These are phyloP conservation scores for Jamesozyma rosinii DNA, from an alignment of 805 yeast genomes.

Conservation along the genomic window DNA sequence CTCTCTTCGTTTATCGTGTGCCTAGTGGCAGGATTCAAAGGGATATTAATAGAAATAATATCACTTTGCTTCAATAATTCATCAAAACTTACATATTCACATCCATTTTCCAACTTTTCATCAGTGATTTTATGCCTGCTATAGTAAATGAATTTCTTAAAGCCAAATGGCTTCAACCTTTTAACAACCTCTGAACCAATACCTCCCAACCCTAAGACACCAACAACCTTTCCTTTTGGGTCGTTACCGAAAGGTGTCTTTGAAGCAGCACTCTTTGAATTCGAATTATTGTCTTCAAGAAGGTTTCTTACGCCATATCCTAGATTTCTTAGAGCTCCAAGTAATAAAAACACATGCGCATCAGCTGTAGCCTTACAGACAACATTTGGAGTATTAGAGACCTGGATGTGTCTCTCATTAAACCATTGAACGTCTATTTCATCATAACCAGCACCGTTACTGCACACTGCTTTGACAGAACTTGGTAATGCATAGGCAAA, in stretches of 20 bases:
- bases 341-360: slow-evolving; percentile 52
- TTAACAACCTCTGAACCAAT: slow-evolving; percentile 75
- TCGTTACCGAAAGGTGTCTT: slow-evolving; percentile 62
- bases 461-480: slow-evolving; percentile 44
- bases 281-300: slow-evolving; percentile 35
- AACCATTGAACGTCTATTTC: slow-evolving; percentile 53
- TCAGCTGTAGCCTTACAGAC: slow-evolving; percentile 69
- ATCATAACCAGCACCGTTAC: slow-evolving; percentile 71
- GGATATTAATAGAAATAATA: slow-evolving; percentile 65
- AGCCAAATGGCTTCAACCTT: slow-evolving; percentile 69
- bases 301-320: slow-evolving; percentile 48
- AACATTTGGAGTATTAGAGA: slow-evolving; percentile 57
- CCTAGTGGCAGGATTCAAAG: slow-evolving; percentile 61
- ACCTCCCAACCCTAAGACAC: slow-evolving; percentile 83
- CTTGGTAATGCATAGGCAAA: slow-evolving; percentile 46
- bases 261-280: slow-evolving; percentile 50
- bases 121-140: slow-evolving; percentile 49
- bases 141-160: slow-evolving; percentile 58
- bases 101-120: slow-evolving; percentile 56
- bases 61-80: slow-evolving; percentile 57
- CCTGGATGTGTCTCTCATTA: slow-evolving; percentile 44
- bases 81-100: slow-evolving; percentile 64
- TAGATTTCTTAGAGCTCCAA: slow-evolving; percentile 61
- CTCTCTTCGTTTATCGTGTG: slow-evolving; percentile 58
- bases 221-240: slow-evolving; percentile 67